Conservation (phyloP, 768 basidiomycete genomes). For the Xerocomus spinulosus region DNA sequence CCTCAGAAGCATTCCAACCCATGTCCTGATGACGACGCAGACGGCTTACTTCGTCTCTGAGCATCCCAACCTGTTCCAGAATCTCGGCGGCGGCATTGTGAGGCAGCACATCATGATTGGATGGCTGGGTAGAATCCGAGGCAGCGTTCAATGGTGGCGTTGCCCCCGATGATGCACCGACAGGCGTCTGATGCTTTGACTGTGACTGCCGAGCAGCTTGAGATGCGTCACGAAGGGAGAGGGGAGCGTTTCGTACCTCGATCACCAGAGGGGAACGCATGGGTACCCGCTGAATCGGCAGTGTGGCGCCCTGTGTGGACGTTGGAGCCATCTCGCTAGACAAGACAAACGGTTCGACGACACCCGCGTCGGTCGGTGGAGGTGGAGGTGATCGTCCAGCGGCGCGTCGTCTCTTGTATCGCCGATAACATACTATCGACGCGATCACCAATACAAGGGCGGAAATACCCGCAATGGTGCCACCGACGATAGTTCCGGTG, state of each 20-base stretch:
- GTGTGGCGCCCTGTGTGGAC: background rate
- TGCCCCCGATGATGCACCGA: too few relatives aligned
- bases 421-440: conserved; percentile 6
- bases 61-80: conserved; percentile 4
- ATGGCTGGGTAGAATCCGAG: background rate
- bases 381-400: background rate
- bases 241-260: background rate
- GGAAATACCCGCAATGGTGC: background rate
- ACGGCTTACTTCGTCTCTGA: conserved; percentile 9
- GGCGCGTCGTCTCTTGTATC: background rate
- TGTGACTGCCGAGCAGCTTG: too few relatives aligned
- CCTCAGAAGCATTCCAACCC: background rate
- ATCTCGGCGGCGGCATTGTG: background rate
- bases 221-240: background rate
- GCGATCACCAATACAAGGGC: background rate
- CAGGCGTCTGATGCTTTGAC: background rate
- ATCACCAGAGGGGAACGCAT: background rate
- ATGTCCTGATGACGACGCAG: conserved; percentile 1
- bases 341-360: conserved; percentile 4
- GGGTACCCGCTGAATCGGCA: background rate
- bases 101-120: background rate
- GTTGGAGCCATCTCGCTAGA: background rate
- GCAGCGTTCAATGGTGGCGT: background rate
- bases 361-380: background rate
- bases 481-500: conserved; percentile 2